Evolutionary conservation across 2,329 filamentous ascomycete species (phyloP), one percentile per base, ranked within the genome.

Genomic region (Alternaria sp.): DNA sequence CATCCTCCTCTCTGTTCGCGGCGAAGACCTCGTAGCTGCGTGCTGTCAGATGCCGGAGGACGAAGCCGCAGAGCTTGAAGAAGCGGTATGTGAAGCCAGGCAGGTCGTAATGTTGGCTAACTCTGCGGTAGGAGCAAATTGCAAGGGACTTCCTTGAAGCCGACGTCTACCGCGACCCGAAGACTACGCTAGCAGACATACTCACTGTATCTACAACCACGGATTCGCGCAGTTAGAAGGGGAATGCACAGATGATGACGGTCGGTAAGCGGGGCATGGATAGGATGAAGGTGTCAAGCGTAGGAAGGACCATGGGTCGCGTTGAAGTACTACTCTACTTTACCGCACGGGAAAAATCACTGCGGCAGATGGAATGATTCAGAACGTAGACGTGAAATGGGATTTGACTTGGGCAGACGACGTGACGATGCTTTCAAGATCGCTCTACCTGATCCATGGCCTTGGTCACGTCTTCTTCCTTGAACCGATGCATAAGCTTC

Each of bases 401-500:
- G 18, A 20, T 44, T 7, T 7, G 41, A 20, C 18, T 7, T 20
- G 9, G 25, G 26, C 28, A 50, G 25, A 3, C 28, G 33, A 15
- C 5, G 10, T 43, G 15, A 18, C 21, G 41, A 5, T 33, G 30
- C 30, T 33, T 20, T 65, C 44, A 69, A 9, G 58, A 57, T 55
- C 23, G 41, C 62, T 80, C 79, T 23, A 69, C 79, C 51, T 85
- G 80, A 71, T 93, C 87, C 90, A 94, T 93, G 76, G 89, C 87
- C 18, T 83, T 84, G 64, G 87, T 83, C 3, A 95, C 87, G 62
- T 94, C 86, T 5, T 88, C 86, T 25, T 86, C 81, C 0, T 87
- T 90, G 79, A 94, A 92, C 18, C 90, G 86, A 77, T 94, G 92
- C 91, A 94, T 94, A 51, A 94, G 82, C 78, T 93, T 94, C 60